These are phyloP conservation scores for Hypomontagnella submonticulosa DNA, from an alignment of 495 filamentous ascomycete genomes.

Conservation along the genomic window DNA sequence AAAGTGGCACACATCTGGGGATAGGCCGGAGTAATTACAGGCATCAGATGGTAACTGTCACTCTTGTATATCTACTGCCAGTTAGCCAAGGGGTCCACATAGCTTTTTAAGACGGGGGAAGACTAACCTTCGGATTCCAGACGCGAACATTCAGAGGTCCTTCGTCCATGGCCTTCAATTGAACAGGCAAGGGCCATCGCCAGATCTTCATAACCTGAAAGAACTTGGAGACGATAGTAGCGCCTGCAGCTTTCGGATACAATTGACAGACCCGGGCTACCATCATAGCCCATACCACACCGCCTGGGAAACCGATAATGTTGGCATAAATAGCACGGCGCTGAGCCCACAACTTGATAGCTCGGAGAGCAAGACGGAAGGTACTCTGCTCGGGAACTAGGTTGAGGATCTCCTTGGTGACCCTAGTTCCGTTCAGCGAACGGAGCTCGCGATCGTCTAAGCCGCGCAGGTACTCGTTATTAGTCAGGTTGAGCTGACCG, in stretches of 20 bases:
- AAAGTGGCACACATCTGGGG: slow-evolving; percentile 97
- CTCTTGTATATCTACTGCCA: slow-evolving; percentile 74
- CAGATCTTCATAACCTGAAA: slow-evolving; percentile 90
- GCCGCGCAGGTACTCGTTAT: slow-evolving; percentile 85
- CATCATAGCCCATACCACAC: slow-evolving; percentile 97
- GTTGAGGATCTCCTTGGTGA: slow-evolving; percentile 89
- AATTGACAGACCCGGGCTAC: slow-evolving; percentile 95
- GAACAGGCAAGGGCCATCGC: slow-evolving; percentile 92
- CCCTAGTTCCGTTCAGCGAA: slow-evolving; percentile 91
- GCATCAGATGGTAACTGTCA: slow-evolving; percentile 90
- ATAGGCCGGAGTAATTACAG: slow-evolving; percentile 95
- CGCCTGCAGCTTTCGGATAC: slow-evolving; percentile 91
- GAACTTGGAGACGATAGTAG: slow-evolving; percentile 89
- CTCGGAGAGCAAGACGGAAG: slow-evolving; percentile 86
- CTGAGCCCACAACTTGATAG: slow-evolving; percentile 96
- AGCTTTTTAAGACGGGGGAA: neutral
- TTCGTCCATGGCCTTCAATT: slow-evolving; percentile 89
- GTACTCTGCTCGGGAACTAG: slow-evolving; percentile 89
- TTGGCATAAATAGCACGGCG: slow-evolving; percentile 93
- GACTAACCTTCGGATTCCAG: slow-evolving; percentile 90
- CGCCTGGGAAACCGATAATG: slow-evolving; percentile 94
- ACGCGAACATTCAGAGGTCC: slow-evolving; percentile 81
- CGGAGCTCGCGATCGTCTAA: slow-evolving; percentile 86
- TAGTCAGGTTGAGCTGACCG: slow-evolving; percentile 72
- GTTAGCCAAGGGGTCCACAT: slow-evolving; percentile 37